These are phyloP conservation scores for Vaucheria bursata DNA, from an alignment of 352 stramenopile genomes.

Conservation along the genomic window DNA sequence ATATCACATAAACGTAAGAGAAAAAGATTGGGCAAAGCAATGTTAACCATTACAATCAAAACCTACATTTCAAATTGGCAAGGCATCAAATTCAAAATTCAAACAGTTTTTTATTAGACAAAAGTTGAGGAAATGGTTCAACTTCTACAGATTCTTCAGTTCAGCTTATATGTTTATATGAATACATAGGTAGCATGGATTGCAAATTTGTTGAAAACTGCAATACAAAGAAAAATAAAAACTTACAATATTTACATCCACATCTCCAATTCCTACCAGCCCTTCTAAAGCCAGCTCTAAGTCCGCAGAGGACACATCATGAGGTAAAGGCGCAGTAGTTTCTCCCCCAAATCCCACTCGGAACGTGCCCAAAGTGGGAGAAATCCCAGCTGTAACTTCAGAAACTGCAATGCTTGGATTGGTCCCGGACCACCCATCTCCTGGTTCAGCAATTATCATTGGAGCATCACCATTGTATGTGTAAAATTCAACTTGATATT, in stretches of 20 bases:
- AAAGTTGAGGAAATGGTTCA: too few relatives aligned
- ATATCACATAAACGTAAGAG: too few relatives aligned
- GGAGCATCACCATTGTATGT: constrained; percentile 66
- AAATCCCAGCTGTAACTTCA: constrained; percentile 66
- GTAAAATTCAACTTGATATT: constrained; percentile 62
- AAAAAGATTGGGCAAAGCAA: too few relatives aligned
- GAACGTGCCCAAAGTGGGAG: constrained; percentile 83
- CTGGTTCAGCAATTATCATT: constrained; percentile 65
- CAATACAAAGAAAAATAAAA: too few relatives aligned
- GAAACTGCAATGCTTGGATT: constrained; percentile 74
- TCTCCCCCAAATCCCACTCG: constrained; percentile 64
- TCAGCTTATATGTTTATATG: too few relatives aligned
- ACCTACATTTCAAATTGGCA: too few relatives aligned
- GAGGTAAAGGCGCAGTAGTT: constrained; percentile 67
- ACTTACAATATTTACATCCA: constrained; percentile 70
- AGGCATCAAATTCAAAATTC: too few relatives aligned
- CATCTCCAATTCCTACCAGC: constrained; percentile 70
- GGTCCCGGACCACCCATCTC: constrained; percentile 82
- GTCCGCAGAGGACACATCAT: constrained; percentile 68
- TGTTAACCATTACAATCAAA: too few relatives aligned
- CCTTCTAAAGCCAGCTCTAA: constrained; percentile 75
- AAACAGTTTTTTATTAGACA: too few relatives aligned
- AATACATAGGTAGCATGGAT: too few relatives aligned
- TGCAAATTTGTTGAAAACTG: too few relatives aligned
- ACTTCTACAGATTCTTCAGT: too few relatives aligned